Conservation (phyloP, 2,329 filamentous ascomycete genomes). For the Stagonosporopsis rhizophila region DNA sequence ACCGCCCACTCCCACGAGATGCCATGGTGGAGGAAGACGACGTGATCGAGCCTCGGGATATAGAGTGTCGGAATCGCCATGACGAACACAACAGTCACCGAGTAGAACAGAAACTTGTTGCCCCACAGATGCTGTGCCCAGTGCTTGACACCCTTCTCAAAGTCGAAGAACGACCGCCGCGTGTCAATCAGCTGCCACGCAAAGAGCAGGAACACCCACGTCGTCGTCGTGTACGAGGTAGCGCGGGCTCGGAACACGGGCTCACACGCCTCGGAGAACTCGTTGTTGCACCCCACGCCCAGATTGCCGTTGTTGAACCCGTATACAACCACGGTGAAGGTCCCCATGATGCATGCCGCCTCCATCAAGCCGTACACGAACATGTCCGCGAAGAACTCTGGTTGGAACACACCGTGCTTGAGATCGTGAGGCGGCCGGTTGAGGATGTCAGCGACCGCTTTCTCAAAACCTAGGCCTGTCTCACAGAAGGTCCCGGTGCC, state of each 20-base stretch:
- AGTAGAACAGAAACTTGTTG: conserved; percentile 65
- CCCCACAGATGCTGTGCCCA: conserved; percentile 60
- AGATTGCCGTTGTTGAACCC: background rate
- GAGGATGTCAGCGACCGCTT: background rate
- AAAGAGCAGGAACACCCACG: conserved; percentile 75
- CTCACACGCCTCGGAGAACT: conserved; percentile 34
- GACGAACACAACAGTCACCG: conserved; percentile 43
- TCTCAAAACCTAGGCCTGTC: conserved; percentile 17
- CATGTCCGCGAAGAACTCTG: conserved; percentile 40
- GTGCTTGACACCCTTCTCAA: conserved; percentile 57
- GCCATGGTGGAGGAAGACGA: conserved; percentile 67
- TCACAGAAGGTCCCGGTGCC: conserved; percentile 26
- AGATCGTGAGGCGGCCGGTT: background rate
- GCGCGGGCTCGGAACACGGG: conserved; percentile 52
- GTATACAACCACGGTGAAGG: conserved; percentile 14
- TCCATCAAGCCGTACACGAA: conserved; percentile 14
- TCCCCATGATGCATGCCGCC: background rate
- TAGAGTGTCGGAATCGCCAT: conserved; percentile 56
- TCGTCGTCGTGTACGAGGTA: conserved; percentile 75
- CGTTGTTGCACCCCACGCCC: conserved; percentile 40
- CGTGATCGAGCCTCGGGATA: conserved; percentile 70
- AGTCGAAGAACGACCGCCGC: conserved; percentile 73
- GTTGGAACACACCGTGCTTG: background rate
- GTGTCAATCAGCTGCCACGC: conserved; percentile 76
- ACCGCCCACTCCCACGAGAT: conserved; percentile 75